phyloP scores from a whole-genome alignment of 2,329 filamentous ascomycete species.

The Akanthomyces lecanii region DNA sequence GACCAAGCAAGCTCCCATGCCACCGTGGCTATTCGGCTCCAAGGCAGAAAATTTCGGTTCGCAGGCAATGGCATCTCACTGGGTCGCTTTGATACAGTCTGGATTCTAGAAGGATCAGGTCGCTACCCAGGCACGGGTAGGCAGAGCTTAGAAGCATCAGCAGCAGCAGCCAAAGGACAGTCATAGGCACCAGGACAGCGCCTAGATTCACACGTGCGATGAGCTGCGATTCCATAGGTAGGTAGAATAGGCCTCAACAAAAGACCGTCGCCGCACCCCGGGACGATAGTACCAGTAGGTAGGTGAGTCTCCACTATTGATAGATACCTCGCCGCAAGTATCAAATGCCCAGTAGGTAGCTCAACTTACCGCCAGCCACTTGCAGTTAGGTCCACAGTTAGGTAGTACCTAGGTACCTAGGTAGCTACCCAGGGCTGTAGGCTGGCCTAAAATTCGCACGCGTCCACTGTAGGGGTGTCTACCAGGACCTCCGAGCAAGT shows the following conservation, averaged over 20 bases:
- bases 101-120: too few relatives aligned
- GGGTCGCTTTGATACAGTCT: too few relatives aligned
- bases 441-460: too few relatives aligned
- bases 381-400: not conserved
- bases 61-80: not conserved
- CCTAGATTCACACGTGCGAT: constrained; percentile 9
- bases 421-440: too few relatives aligned
- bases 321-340: not conserved
- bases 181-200: not conserved
- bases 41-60: not conserved
- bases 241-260: not conserved
- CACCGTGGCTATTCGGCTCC: not conserved
- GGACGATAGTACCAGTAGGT: not conserved
- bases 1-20: not conserved
- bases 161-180: not conserved
- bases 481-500: not conserved
- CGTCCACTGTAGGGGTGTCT: not conserved
- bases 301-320: not conserved
- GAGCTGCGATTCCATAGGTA: constrained; percentile 8
- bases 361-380: not conserved
- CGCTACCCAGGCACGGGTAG: too few relatives aligned
- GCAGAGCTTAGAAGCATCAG: too few relatives aligned
- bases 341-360: too few relatives aligned
- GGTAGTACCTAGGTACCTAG: too few relatives aligned
- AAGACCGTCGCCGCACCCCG: not conserved